Base-by-base conservation (phyloP, 495 filamentous ascomycete species). In the Pyrenula aspistea region DNA sequence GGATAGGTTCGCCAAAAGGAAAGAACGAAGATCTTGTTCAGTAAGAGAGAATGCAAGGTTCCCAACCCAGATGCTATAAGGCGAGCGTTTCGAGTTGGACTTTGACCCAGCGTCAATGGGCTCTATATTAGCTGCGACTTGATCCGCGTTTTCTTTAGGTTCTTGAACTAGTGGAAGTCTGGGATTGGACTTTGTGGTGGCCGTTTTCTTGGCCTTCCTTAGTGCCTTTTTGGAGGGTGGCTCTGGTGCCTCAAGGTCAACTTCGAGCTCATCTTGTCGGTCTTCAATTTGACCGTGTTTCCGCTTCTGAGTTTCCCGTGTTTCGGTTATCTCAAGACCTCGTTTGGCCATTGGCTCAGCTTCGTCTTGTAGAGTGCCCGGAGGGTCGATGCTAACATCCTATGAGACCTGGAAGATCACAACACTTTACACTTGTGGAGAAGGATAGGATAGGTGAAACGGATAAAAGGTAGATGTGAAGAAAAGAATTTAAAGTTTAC, bases 31-130 rank as follows among this genome's bases (percentile, higher is more conserved):
- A 56, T 88, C 84, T 10, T 76, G 71, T 59, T 85, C 82, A 54
- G 83, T 91, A 25, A 82, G 69, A n/a, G 78, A 79, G 74, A 89
- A 99, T 12, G 83, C 80, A 24, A 99, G 71, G 71, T 99, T 99
- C 59, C 93, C 93, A 59, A 99, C 89, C 93, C 93, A 99, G 55
- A 97, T 78, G 36, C 92, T 88, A 67, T 88, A 79, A 12, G 86
- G 81, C 4, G 88, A 88, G 53, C 88, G 85, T 57, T 85, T 81
- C 60, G 77, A 71, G 54, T 75, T 11, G 23, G 57, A 23, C 8
- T 59, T 36, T 58, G 75, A 68, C 12, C 71, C 65, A 19, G 74
- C 67, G 47, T 62, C 67, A 68, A 67, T 53, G 25, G 51, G 15
- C 4, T 22, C 31, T 67, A 24, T 63, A 12, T 50, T 59, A 0